Percentiles rank a stretch among this genome's conserved stretches.
These are phyloP conservation scores for Neoscytalidium dimidiatum DNA, from an alignment of 2,329 filamentous ascomycete species.

Conservation along the genomic window DNA sequence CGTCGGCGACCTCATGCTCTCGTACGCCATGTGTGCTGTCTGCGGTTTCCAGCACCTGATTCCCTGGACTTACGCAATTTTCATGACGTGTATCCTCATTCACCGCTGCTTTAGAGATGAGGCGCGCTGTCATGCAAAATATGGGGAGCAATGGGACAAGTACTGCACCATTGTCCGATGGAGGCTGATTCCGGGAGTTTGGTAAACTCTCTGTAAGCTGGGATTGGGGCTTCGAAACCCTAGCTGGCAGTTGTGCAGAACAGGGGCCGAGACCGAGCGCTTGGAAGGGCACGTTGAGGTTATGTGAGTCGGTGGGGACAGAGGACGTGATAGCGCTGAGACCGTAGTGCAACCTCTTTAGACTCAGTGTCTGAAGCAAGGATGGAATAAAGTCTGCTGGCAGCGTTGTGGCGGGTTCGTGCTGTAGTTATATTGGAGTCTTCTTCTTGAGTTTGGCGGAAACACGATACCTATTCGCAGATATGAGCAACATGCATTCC, in stretches of 20 bases:
- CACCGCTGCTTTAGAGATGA: slow-evolving; percentile 52
- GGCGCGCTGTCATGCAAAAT: slow-evolving; percentile 47
- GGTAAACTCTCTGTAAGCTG: background rate
- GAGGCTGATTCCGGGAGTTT: slow-evolving; percentile 46
- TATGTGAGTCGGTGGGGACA: background rate
- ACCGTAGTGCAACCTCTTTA: background rate
- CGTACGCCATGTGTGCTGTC: slow-evolving; percentile 46
- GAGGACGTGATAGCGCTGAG: background rate
- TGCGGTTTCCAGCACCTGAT: slow-evolving; percentile 41
- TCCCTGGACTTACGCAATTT: slow-evolving; percentile 50
- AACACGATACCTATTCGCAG: background rate
- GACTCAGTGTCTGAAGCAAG: background rate
- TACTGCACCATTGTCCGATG: slow-evolving; percentile 47
- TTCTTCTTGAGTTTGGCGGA: background rate
- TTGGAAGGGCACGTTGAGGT: background rate
- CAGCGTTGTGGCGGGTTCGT: background rate
- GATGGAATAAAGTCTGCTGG: no score
- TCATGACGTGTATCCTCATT: slow-evolving; percentile 47
- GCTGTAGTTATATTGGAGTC: background rate
- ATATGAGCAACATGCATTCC: background rate
- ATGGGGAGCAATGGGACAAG: slow-evolving; percentile 47
- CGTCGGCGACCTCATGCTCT: slow-evolving; percentile 42
- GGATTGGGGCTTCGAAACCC: background rate
- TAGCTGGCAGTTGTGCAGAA: background rate
- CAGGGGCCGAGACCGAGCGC: background rate